phyloP scores from a whole-genome alignment of 1,284 basidiomycete species.

The Trichosporon ovoides region DNA sequence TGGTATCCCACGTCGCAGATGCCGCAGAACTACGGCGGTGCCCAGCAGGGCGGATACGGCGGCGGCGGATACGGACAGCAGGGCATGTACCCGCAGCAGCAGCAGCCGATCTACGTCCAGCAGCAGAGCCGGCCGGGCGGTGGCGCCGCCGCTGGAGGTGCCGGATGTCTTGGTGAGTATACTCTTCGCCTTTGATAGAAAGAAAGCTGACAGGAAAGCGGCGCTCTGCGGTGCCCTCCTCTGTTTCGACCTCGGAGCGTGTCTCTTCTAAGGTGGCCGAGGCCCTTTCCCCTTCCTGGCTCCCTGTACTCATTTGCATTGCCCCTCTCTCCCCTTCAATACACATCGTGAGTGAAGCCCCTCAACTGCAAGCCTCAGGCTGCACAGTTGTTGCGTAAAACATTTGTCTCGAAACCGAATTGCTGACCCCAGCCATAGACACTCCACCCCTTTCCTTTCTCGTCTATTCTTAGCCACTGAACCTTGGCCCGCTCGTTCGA shows the following conservation, averaged over 20 bases:
- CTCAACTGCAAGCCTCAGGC: too few species aligned
- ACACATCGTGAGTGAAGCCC: too few species aligned
- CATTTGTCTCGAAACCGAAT: too few species aligned
- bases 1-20: constrained; percentile 20
- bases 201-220: constrained; percentile 7
- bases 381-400: too few species aligned
- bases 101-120: constrained; percentile 19
- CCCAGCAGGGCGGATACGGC: too few species aligned
- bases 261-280: constrained; percentile 14
- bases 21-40: constrained; percentile 10
- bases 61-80: constrained; percentile 4
- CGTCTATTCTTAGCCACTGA: too few species aligned
- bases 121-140: constrained; percentile 12
- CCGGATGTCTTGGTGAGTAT: background rate
- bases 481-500: too few species aligned
- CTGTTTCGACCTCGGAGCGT: constrained; percentile 17
- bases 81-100: constrained; percentile 14
- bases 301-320: background rate
- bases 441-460: too few species aligned
- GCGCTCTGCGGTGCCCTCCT: constrained; percentile 13
- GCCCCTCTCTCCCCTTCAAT: too few species aligned
- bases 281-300: background rate
- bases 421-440: too few species aligned
- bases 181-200: too few species aligned
- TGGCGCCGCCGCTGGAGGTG: constrained; percentile 8